phyloP scores from a whole-genome alignment of 805 yeast genomes.

The Nakazawaea molendinolei region DNA sequence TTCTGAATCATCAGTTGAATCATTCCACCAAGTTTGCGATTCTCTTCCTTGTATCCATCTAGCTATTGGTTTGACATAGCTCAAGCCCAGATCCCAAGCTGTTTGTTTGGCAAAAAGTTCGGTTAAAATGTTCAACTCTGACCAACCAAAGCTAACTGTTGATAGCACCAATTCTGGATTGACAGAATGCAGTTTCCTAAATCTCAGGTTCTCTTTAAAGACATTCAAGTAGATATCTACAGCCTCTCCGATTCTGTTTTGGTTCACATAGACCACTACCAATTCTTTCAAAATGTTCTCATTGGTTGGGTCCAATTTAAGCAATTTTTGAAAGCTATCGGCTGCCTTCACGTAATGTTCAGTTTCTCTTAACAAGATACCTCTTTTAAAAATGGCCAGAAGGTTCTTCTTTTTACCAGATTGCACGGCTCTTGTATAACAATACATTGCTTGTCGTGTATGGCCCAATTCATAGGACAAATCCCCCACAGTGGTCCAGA shows the following conservation, averaged over 20 bases:
- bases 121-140: conserved; percentile 75
- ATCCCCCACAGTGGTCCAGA: conserved; percentile 76
- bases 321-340: conserved; percentile 61
- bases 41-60: conserved; percentile 78
- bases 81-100: conserved; percentile 58
- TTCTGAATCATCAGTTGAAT: conserved; percentile 64
- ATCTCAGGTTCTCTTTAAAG: conserved; percentile 49
- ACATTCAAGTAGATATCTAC: conserved; percentile 61
- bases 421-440: conserved; percentile 61
- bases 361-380: conserved; percentile 58
- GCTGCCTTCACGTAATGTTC: conserved; percentile 67
- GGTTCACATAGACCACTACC: conserved; percentile 45
- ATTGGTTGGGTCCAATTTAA: conserved; percentile 51
- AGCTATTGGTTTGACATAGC: conserved; percentile 60
- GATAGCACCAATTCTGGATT: conserved; percentile 18
- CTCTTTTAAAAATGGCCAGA: conserved; percentile 55
- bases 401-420: conserved; percentile 35
- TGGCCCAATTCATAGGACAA: conserved; percentile 60
- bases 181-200: conserved; percentile 23
- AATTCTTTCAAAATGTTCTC: conserved; percentile 53
- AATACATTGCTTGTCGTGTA: conserved; percentile 68
- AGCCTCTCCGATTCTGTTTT: conserved; percentile 64
- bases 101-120: conserved; percentile 72
- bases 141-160: conserved; percentile 70
- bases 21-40: conserved; percentile 62